Conservation (phyloP, 495 filamentous ascomycete species). For the Cetradonia linearis region DNA sequence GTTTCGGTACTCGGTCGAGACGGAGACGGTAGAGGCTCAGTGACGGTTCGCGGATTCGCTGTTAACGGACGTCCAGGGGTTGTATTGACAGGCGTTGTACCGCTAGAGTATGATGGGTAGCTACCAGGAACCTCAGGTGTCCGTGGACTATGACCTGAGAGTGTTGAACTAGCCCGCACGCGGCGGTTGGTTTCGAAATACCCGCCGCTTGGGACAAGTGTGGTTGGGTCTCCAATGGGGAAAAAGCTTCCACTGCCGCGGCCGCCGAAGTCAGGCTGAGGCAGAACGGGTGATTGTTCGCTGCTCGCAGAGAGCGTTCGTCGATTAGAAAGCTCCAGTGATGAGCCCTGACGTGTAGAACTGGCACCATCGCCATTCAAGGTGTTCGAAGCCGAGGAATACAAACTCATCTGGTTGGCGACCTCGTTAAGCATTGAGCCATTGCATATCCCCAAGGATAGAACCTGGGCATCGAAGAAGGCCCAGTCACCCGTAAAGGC, state of each 20-base stretch:
- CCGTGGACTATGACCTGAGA: conserved; percentile 34
- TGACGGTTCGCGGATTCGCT: conserved; percentile 14
- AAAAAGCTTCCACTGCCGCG: conserved; percentile 26
- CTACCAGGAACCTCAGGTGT: conserved; percentile 26
- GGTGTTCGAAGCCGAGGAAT: conserved; percentile 39
- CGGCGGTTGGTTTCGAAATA: conserved; percentile 15
- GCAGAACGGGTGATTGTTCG: conserved; percentile 48
- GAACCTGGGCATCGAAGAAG: conserved; percentile 40
- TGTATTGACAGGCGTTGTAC: conserved; percentile 22
- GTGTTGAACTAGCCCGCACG: conserved; percentile 32
- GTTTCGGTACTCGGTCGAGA: conserved; percentile 22
- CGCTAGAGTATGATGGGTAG: conserved; percentile 25
- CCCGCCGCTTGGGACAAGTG: conserved; percentile 3
- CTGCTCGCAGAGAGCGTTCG: conserved; percentile 53
- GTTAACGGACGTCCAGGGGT: conserved; percentile 19
- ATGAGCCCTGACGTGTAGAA: conserved; percentile 37
- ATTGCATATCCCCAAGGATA: conserved; percentile 49
- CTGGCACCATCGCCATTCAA: conserved; percentile 29
- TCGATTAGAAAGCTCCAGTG: conserved; percentile 35
- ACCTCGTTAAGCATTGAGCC: conserved; percentile 44
- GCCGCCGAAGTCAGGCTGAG: conserved; percentile 27
- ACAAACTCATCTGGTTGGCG: conserved; percentile 42
- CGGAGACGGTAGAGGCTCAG: conserved; percentile 20
- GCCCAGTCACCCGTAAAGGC: conserved; percentile 66
- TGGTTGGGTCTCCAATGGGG: conserved; percentile 15